phyloP scores from a whole-genome alignment of 169 alveolate genomes.

The Babesia bigemina region DNA sequence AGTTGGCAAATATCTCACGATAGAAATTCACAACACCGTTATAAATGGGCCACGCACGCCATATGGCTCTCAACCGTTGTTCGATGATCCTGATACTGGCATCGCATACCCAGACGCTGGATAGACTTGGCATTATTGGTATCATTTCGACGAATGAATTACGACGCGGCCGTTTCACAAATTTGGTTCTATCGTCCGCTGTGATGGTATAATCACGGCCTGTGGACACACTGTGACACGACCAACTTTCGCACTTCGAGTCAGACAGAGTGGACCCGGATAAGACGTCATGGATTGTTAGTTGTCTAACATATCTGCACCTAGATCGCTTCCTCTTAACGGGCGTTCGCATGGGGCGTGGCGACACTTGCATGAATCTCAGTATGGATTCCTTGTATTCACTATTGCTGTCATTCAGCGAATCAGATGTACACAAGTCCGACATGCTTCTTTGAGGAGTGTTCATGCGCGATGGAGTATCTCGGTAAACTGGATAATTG shows the following conservation, averaged over 20 bases:
- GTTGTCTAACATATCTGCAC: not conserved
- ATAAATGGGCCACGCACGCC: conserved; percentile 15
- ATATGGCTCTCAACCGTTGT: conserved; percentile 4
- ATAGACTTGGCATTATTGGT: conserved; percentile 1
- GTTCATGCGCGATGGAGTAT: not conserved
- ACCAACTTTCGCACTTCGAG: no score
- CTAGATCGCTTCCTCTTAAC: not conserved
- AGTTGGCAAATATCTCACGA: conserved; percentile 19
- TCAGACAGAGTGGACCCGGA: not conserved
- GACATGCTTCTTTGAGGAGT: not conserved
- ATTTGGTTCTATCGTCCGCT: not conserved
- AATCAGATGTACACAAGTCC: not conserved
- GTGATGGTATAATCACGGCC: no score
- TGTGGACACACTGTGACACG: no score
- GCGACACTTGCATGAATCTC: conserved; percentile 1
- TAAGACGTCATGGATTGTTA: conserved; percentile 6
- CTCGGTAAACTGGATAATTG: not conserved
- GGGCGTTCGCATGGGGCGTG: conserved; percentile 6
- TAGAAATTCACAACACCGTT: conserved; percentile 16
- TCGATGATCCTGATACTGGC: conserved; percentile 13
- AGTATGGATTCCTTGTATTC: conserved; percentile 7
- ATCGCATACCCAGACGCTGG: conserved; percentile 12
- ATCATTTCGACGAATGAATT: not conserved
- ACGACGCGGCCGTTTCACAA: not conserved
- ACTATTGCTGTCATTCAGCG: not conserved